phyloP scores from a whole-genome alignment of 1,284 basidiomycete genomes.

The Rhizopogon parksii region DNA sequence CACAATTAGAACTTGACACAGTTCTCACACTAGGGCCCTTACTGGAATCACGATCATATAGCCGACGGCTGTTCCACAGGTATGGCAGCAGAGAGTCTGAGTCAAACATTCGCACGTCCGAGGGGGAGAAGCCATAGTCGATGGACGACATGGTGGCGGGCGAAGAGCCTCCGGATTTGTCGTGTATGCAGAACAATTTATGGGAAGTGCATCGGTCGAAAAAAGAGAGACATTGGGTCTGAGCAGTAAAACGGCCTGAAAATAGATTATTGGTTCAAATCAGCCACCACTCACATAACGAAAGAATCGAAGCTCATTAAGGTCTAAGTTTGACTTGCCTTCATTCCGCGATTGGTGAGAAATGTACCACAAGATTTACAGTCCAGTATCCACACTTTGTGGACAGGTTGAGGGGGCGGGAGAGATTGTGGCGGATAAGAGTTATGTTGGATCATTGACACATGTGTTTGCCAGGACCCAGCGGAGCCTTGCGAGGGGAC shows the following conservation, averaged over 20 bases:
- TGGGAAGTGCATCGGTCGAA: constrained; percentile 75
- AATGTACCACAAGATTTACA: constrained; percentile 71
- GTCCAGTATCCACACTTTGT: constrained; percentile 76
- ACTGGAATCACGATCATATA: constrained; percentile 72
- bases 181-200: constrained; percentile 63
- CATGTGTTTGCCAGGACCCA: constrained; percentile 20
- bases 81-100: constrained; percentile 75
- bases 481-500: constrained; percentile 15
- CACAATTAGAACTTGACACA: constrained; percentile 5
- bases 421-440: constrained; percentile 35
- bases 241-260: constrained; percentile 73
- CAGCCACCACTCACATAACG: constrained; percentile 6
- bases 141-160: constrained; percentile 29
- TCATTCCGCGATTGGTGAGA: constrained; percentile 80
- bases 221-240: constrained; percentile 78
- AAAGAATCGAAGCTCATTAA: constrained; percentile 4
- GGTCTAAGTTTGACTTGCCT: constrained; percentile 38
- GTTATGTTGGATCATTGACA: constrained; percentile 28
- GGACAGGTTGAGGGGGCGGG: constrained; percentile 38
- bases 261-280: background rate
- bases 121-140: constrained; percentile 25
- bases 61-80: constrained; percentile 69
- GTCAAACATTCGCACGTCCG: constrained; percentile 66
- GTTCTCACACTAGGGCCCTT: constrained; percentile 16
- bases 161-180: constrained; percentile 39